Conservation (phyloP, 305 asterid species). For the Stenogyne calaminthoides region DNA sequence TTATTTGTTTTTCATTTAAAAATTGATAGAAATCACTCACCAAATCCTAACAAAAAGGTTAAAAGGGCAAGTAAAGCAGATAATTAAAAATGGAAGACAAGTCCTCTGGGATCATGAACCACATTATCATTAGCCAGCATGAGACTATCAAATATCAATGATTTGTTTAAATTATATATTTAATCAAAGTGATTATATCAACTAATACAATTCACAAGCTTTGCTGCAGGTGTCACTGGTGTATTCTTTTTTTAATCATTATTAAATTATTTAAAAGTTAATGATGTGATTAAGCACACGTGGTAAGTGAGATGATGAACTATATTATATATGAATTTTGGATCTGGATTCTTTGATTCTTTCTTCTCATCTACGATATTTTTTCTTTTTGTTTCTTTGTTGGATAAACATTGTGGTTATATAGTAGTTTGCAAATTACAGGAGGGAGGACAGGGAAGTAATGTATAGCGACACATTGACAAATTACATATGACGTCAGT, state of each 20-base stretch:
- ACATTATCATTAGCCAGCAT: constrained; percentile 32
- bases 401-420: background rate
- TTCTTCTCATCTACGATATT: background rate
- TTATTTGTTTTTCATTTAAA: too few relatives aligned
- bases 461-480: too few relatives aligned
- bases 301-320: constrained; percentile 3
- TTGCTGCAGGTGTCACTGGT: constrained; percentile 5
- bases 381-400: background rate
- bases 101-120: constrained; percentile 31
- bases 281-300: constrained; percentile 32
- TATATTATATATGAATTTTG: background rate
- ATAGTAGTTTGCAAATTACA: background rate
- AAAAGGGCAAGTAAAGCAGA: background rate
- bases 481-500: too few relatives aligned
- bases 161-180: constrained; percentile 12
- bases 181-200: background rate
- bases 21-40: background rate
- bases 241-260: background rate
- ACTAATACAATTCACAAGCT: background rate
- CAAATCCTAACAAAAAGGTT: background rate
- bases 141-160: background rate
- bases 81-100: background rate
- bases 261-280: constrained; percentile 22
- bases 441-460: background rate
- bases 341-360: constrained; percentile 23